Evolutionary conservation across 305 asterid genomes (phyloP).

Genomic region (Fraxinus latifolia): DNA sequence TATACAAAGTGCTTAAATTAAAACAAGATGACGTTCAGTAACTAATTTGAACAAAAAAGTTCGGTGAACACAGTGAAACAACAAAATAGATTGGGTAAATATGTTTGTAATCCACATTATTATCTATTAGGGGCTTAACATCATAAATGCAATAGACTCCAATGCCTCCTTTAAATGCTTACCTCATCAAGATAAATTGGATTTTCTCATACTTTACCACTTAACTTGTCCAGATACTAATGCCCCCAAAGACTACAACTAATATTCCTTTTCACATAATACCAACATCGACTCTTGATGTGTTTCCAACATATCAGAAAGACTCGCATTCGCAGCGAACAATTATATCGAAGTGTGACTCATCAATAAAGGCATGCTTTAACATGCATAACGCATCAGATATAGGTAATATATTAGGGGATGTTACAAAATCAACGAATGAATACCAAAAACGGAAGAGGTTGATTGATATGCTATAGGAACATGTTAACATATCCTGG

Average conservation of each 20-base stretch:
- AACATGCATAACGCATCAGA: not conserved
- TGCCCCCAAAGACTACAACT: not conserved
- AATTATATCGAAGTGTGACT: not conserved
- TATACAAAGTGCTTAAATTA: not conserved
- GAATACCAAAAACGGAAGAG: not conserved
- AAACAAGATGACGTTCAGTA: not conserved
- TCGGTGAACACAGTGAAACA: not conserved
- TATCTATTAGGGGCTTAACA: not conserved
- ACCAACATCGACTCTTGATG: not conserved
- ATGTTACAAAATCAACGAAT: not conserved
- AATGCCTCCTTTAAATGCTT: not conserved
- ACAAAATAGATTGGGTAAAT: not conserved
- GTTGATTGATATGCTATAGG: not conserved
- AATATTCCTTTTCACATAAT: not conserved
- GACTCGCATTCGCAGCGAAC: not conserved
- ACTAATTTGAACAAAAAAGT: not conserved
- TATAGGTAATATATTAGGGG: not conserved
- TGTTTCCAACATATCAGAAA: not conserved
- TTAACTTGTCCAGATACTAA: not conserved
- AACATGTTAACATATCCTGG: not conserved
- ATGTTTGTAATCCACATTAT: not conserved
- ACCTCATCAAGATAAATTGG: not conserved
- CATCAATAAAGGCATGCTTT: not conserved
- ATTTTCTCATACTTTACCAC: not conserved
- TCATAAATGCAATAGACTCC: not conserved